A percentile compares a stretch with the other conserved stretches of the same genome.
Conservation (phyloP, 2,329 filamentous ascomycete species). For the Claviceps capensis region DNA sequence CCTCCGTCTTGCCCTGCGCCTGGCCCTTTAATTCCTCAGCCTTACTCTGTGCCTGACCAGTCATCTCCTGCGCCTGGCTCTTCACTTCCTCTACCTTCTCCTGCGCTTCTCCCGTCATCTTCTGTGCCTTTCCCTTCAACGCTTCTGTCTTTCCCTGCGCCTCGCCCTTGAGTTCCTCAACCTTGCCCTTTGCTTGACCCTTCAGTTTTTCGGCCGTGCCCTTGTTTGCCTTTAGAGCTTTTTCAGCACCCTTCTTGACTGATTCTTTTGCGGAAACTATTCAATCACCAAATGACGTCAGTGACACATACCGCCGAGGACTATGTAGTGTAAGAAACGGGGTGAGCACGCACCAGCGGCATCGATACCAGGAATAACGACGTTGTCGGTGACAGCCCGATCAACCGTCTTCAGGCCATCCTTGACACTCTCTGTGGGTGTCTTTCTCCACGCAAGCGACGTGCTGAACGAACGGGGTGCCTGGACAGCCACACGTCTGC, state of each 20-base stretch:
- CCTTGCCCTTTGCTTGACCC: slow-evolving; percentile 25
- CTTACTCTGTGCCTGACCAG: slow-evolving; percentile 22
- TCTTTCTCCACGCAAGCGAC: slow-evolving; percentile 30
- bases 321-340: neutral
- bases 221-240: slow-evolving; percentile 21
- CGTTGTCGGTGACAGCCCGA: slow-evolving; percentile 43
- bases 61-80: slow-evolving; percentile 20
- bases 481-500: slow-evolving; percentile 24
- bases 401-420: slow-evolving; percentile 47
- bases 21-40: slow-evolving; percentile 23
- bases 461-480: slow-evolving; percentile 38
- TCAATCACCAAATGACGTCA: neutral
- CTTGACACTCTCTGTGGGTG: slow-evolving; percentile 40
- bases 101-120: slow-evolving; percentile 26
- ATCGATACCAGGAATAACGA: slow-evolving; percentile 50
- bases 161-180: slow-evolving; percentile 21
- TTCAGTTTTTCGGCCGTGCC: slow-evolving; percentile 23
- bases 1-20: slow-evolving; percentile 24
- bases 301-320: neutral
- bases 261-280: slow-evolving; percentile 29
- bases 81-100: slow-evolving; percentile 21
- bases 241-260: slow-evolving; percentile 25
- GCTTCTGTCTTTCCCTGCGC: slow-evolving; percentile 18
- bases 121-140: slow-evolving; percentile 21
- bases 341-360: slow-evolving; percentile 32